Evolutionary conservation across 495 filamentous ascomycete genomes (phyloP).

Genomic region (Penicillium paxilli): DNA sequence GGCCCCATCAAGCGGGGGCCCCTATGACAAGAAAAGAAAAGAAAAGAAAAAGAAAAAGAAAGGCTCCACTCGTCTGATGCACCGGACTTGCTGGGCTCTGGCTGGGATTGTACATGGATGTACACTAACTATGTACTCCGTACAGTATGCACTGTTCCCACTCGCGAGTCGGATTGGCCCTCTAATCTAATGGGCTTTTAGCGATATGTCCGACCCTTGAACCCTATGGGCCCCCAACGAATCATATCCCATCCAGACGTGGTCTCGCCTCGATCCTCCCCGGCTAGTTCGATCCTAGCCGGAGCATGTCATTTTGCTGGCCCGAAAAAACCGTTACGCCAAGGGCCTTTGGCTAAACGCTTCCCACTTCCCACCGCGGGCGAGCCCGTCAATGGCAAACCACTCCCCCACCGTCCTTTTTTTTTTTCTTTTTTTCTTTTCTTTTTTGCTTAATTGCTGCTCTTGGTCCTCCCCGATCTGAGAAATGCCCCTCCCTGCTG

Average conservation of each 20-base stretch:
- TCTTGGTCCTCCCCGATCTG: neutral
- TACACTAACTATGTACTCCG: too few relatives aligned
- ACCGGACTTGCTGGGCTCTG: conserved; percentile 22
- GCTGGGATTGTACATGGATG: conserved; percentile 3
- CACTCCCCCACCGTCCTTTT: conserved; percentile 26
- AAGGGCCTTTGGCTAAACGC: conserved; percentile 22
- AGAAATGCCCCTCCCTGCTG: too few relatives aligned
- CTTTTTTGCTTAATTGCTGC: neutral
- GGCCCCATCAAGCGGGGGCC: neutral
- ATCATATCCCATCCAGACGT: conserved; percentile 13
- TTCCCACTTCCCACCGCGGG: conserved; percentile 27
- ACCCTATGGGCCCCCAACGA: conserved; percentile 16
- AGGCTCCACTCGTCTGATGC: conserved; percentile 32
- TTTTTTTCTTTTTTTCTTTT: conserved; percentile 4
- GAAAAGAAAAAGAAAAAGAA: too few relatives aligned
- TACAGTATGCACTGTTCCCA: neutral
- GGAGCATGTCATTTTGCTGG: conserved; percentile 24
- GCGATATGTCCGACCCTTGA: conserved; percentile 26
- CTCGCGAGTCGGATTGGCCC: conserved; percentile 11
- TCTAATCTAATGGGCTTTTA: conserved; percentile 15
- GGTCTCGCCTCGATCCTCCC: conserved; percentile 20
- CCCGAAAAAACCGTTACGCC: conserved; percentile 42
- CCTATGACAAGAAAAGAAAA: neutral
- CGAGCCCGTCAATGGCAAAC: conserved; percentile 33
- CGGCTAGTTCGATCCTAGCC: conserved; percentile 24